Evolutionary conservation across 805 yeast species (phyloP), one percentile per base, ranked within the genome.

Genomic region (Candida lessepsii): DNA sequence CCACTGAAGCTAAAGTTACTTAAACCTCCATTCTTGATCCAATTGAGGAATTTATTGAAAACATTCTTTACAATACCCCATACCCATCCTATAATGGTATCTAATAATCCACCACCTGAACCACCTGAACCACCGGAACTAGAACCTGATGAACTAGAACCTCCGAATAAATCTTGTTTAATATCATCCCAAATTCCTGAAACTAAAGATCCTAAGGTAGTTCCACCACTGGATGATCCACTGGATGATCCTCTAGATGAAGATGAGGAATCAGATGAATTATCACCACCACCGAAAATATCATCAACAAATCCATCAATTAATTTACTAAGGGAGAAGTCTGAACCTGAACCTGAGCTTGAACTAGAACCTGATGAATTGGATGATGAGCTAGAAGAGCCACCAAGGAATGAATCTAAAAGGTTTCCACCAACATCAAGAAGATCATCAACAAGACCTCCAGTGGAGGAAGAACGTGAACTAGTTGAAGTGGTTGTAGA

Each of bases 281-380:
- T 38, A 23, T 45, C 29, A 38, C 26, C 41, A 18, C 31, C 41
- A 37, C 34, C 49, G 28, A 46, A 46, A 23, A 44, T 36, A 38
- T 46, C 52, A 42, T 44, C 52, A n/a, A 48, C 29, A 18, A 46
- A 23, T 6, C 46, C 49, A 40, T 43, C 47, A 37, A 48, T 30
- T 5, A 45, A 41, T 9, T 30, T 29, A 15, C 42, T 38, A 31
- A 52, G 33, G 17, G 49, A 45, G 17, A 48, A 48, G 33, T 47
- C 39, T 19, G 45, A 28, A 4, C 42, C 32, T 5, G 41, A 21
- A 17, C 40, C 14, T 13, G 37, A 19, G 33, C 49, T 41, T 24
- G 45, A 29, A 5, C 42, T 26, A 3, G 42, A 23, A 16, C 41
- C 14, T 15, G 38, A 18, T 3, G 44, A 14, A 6, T 20, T n/a